phyloP scores from a whole-genome alignment of 2,329 filamentous ascomycete species.

The Huntiella omanensis region DNA sequence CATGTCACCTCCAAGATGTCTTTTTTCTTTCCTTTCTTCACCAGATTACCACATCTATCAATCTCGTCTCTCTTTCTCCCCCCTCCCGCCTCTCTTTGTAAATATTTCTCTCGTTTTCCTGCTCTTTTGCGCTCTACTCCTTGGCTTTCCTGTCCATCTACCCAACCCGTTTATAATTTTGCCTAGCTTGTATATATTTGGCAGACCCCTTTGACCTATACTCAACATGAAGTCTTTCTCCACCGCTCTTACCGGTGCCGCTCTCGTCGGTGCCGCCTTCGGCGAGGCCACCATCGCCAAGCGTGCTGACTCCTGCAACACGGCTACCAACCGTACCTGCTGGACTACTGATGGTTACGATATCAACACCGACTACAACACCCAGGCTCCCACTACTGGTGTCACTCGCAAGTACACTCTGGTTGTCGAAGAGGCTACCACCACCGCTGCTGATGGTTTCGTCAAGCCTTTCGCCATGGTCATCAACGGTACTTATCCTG shows the following conservation, averaged over 20 bases:
- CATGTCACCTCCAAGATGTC: conserved; percentile 1
- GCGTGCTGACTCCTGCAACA: conserved; percentile 13
- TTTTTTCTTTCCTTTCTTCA: conserved; percentile 6
- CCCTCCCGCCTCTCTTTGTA: neutral
- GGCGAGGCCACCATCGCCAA: conserved; percentile 11
- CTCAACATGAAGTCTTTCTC: conserved; percentile 9
- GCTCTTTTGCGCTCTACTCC: neutral
- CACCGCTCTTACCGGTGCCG: conserved; percentile 4
- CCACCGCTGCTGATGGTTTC: conserved; percentile 12
- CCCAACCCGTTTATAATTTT: neutral
- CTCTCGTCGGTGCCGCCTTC: conserved; percentile 4
- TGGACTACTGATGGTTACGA: conserved; percentile 16
- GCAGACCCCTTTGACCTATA: conserved; percentile 2
- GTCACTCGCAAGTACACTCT: conserved; percentile 13
- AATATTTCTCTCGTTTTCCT: neutral
- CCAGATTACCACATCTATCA: conserved; percentile 7
- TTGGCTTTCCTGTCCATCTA: neutral
- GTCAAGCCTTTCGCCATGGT: conserved; percentile 14
- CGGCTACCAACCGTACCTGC: conserved; percentile 14
- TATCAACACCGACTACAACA: conserved; percentile 16
- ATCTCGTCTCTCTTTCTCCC: conserved; percentile 3
- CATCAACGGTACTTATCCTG: conserved; percentile 14
- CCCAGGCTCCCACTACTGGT: conserved; percentile 18
- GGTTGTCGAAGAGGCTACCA: conserved; percentile 11
- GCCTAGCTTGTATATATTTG: neutral